These are phyloP conservation scores for Scheffersomyces coipomensis DNA, from an alignment of 805 yeast species.

Conservation along the genomic window DNA sequence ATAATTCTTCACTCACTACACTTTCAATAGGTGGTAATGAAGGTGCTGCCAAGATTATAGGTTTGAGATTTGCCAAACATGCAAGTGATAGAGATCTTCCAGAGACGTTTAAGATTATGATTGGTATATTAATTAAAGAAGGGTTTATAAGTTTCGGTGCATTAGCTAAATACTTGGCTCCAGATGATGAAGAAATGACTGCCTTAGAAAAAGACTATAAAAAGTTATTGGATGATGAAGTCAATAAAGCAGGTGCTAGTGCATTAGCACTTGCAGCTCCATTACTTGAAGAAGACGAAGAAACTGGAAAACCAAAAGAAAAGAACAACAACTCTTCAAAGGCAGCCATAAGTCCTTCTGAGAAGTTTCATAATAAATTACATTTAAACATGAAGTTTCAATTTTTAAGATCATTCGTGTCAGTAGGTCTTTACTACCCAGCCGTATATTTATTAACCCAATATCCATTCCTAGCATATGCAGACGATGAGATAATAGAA, in stretches of 20 bases:
- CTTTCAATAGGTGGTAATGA: constrained; percentile 53
- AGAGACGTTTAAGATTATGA: constrained; percentile 43
- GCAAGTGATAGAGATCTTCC: constrained; percentile 33
- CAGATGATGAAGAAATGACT: constrained; percentile 48
- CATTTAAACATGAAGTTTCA: constrained; percentile 24
- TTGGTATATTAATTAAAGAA: constrained; percentile 60
- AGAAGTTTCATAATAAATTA: constrained; percentile 13
- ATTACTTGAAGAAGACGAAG: constrained; percentile 54
- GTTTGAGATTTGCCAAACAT: constrained; percentile 37
- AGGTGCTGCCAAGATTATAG: constrained; percentile 54
- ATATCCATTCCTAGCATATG: constrained; percentile 59
- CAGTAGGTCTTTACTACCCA: constrained; percentile 63
- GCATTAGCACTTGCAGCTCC: constrained; percentile 91
- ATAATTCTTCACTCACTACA: constrained; percentile 26
- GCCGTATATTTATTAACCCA: constrained; percentile 55
- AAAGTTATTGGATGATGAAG: constrained; percentile 49
- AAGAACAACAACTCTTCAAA: constrained; percentile 3
- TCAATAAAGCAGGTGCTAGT: constrained; percentile 63
- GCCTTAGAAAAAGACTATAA: constrained; percentile 45
- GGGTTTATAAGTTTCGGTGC: constrained; percentile 65
- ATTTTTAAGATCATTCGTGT: constrained; percentile 52
- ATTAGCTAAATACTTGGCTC: constrained; percentile 55
- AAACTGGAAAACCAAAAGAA: constrained; percentile 10
- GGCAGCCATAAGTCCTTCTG: not conserved
- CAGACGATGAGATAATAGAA: constrained; percentile 48